These are phyloP conservation scores for Vanderwaltozyma yarrowii DNA, from an alignment of 805 yeast species.

Conservation along the genomic window DNA sequence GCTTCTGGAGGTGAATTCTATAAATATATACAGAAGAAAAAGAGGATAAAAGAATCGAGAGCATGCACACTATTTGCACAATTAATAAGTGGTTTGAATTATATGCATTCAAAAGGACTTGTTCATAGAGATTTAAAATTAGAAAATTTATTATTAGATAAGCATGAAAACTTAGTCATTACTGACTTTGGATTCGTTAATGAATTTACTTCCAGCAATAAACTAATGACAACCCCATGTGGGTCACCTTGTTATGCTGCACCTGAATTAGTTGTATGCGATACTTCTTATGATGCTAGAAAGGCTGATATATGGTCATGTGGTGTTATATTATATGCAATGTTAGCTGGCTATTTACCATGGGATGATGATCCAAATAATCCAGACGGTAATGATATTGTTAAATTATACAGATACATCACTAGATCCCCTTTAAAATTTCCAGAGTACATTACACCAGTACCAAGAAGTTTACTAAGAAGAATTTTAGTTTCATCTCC, in stretches of 20 bases:
- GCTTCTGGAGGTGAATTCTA: constrained; percentile 97
- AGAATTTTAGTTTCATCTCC: constrained; percentile 81
- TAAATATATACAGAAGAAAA: constrained; percentile 79
- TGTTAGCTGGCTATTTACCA: constrained; percentile 95
- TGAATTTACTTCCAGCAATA: constrained; percentile 49
- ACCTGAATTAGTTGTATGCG: constrained; percentile 89
- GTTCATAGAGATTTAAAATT: constrained; percentile 88
- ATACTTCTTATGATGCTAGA: constrained; percentile 82
- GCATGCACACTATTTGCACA: constrained; percentile 91
- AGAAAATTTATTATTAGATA: constrained; percentile 75
- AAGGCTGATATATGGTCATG: constrained; percentile 97
- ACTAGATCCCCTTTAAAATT: constrained; percentile 86
- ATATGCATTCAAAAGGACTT: constrained; percentile 85
- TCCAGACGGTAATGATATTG: constrained; percentile 92
- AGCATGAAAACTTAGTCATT: constrained; percentile 74
- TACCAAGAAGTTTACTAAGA: constrained; percentile 84
- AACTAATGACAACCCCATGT: constrained; percentile 87
- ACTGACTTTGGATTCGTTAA: constrained; percentile 95
- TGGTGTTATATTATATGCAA: constrained; percentile 91
- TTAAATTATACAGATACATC: constrained; percentile 81
- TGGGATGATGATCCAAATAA: constrained; percentile 96
- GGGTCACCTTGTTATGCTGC: constrained; percentile 99
- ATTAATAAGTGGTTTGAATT: constrained; percentile 86
- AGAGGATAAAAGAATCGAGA: constrained; percentile 73
- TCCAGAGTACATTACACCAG: constrained; percentile 86